Conservation (phyloP, 2,329 filamentous ascomycete species). For the Trichoderma sp. region DNA sequence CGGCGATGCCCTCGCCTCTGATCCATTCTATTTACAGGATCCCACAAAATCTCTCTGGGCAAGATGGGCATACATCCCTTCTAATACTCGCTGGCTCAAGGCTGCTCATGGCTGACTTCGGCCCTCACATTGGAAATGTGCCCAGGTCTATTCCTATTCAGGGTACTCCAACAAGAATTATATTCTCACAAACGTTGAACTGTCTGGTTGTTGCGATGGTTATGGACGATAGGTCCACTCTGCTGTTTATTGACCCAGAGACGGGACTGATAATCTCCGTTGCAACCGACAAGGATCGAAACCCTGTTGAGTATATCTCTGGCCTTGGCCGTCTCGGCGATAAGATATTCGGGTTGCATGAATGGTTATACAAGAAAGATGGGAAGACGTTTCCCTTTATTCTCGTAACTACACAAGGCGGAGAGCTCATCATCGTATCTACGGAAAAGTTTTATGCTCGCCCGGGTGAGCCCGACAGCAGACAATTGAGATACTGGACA, state of each 20-base stretch:
- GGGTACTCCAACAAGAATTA: constrained; percentile 50
- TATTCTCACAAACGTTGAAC: constrained; percentile 54
- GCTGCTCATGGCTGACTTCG: constrained; percentile 54
- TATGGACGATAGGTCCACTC: constrained; percentile 43
- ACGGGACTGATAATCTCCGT: constrained; percentile 52
- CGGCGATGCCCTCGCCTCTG: constrained; percentile 44
- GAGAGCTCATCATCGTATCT: constrained; percentile 56
- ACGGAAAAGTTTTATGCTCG: constrained; percentile 34
- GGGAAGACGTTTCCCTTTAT: constrained; percentile 61
- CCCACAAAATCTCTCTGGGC: constrained; percentile 38
- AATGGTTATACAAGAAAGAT: constrained; percentile 62
- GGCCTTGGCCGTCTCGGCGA: constrained; percentile 58
- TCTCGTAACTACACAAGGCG: constrained; percentile 56
- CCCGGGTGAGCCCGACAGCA: constrained; percentile 22
- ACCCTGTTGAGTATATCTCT: constrained; percentile 48
- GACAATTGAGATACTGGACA: constrained; percentile 51
- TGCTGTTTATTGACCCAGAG: constrained; percentile 57
- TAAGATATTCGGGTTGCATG: constrained; percentile 57
- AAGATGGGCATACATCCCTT: constrained; percentile 41
- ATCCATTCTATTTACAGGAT: constrained; percentile 50
- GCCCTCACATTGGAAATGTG: constrained; percentile 44
- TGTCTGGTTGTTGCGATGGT: constrained; percentile 54
- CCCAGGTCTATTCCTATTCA: constrained; percentile 48
- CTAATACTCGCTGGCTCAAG: constrained; percentile 50
- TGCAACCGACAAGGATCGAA: constrained; percentile 43